phyloP scores from a whole-genome alignment of 2,329 filamentous ascomycete genomes.

The Apiospora marii region DNA sequence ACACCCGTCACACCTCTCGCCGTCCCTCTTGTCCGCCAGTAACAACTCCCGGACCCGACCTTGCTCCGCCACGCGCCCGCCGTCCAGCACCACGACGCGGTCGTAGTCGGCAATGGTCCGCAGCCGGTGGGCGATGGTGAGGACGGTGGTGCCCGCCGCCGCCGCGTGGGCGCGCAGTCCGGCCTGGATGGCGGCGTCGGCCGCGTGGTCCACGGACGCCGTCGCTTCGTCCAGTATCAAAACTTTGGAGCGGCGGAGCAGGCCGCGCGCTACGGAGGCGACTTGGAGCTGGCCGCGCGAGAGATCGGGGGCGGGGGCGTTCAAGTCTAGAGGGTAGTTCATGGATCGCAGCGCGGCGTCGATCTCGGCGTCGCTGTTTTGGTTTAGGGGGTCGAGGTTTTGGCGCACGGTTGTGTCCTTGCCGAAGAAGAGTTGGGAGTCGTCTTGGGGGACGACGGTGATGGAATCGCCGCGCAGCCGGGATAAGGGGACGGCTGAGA shows the following conservation, averaged over 20 bases:
- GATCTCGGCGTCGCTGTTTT: background rate
- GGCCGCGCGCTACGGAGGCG: constrained; percentile 27
- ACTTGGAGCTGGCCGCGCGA: constrained; percentile 29
- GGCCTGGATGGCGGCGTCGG: background rate
- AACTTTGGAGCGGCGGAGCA: constrained; percentile 5
- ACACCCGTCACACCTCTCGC: too few species aligned
- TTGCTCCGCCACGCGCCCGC: constrained; percentile 10
- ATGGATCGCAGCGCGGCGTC: background rate
- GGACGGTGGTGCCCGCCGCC: constrained; percentile 26
- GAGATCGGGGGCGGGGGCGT: background rate
- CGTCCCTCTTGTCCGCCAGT: background rate
- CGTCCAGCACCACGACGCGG: constrained; percentile 16
- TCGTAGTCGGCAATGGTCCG: constrained; percentile 21
- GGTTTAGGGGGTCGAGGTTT: background rate
- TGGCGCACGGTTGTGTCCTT: background rate
- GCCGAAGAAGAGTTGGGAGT: background rate
- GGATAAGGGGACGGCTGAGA: constrained; percentile 37
- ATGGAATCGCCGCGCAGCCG: constrained; percentile 1
- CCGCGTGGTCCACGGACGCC: background rate
- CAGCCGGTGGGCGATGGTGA: constrained; percentile 28
- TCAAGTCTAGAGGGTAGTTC: background rate
- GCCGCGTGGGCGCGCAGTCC: constrained; percentile 22
- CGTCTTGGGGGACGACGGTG: constrained; percentile 8
- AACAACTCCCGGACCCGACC: background rate
- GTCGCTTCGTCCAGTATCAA: constrained; percentile 6